Conservation (phyloP, 441 rosid genomes). For the Populus hybrid region DNA sequence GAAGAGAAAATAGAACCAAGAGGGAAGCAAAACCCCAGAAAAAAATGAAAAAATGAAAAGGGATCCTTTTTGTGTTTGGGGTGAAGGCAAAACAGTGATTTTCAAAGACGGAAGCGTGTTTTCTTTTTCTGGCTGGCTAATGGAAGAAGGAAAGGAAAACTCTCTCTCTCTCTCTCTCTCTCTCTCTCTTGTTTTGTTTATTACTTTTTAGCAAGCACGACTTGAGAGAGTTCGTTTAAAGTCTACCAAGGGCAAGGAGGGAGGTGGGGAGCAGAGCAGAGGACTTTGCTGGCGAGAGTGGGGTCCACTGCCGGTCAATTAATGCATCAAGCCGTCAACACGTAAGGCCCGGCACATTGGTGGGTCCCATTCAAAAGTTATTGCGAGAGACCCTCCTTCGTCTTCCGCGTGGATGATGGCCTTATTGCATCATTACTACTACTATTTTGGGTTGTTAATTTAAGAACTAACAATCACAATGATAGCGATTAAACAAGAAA, state of each 20-base stretch:
- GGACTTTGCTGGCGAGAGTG: not conserved
- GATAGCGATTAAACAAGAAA: too few relatives aligned
- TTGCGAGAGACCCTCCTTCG: not conserved
- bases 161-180: too few relatives aligned
- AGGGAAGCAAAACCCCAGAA: slow-evolving; percentile 7
- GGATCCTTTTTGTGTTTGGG: not conserved
- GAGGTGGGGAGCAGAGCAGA: not conserved
- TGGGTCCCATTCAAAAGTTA: slow-evolving; percentile 13
- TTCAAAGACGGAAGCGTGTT: slow-evolving; percentile 32
- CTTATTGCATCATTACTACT: not conserved
- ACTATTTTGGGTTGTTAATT: not conserved
- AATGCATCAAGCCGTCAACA: slow-evolving; percentile 30
- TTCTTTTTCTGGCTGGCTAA: too few relatives aligned
- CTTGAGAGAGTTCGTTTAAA: too few relatives aligned
- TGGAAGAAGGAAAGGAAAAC: too few relatives aligned
- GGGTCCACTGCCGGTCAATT: not conserved
- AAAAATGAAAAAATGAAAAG: not conserved
- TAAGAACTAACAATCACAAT: too few relatives aligned
- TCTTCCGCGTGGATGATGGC: not conserved
- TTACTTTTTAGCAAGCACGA: too few relatives aligned
- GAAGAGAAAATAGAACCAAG: slow-evolving; percentile 44
- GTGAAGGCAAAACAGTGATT: slow-evolving; percentile 72
- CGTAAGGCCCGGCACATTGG: slow-evolving; percentile 20
- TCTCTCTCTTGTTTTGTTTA: too few relatives aligned
- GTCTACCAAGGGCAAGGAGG: not conserved